Evolutionary conservation across 345 rosid genomes (phyloP).

Genomic region (Lagerstroemia speciosa): DNA sequence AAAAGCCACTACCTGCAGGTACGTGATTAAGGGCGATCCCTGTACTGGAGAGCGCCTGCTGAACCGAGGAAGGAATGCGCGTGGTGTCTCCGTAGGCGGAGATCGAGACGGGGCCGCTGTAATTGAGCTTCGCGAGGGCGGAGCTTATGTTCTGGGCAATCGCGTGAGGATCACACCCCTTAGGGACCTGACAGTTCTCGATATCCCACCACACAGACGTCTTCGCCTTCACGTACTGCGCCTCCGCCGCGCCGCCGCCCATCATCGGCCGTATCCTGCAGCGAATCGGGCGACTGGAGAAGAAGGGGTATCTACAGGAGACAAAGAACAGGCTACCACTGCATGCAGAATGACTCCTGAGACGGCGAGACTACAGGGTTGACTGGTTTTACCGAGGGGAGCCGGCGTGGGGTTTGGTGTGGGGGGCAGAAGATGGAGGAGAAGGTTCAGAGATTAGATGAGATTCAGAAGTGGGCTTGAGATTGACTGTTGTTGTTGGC

Average conservation of each 20-base stretch:
- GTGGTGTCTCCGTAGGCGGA: slow-evolving; percentile 43
- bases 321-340: background rate
- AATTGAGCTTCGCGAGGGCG: slow-evolving; percentile 31
- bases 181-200: slow-evolving; percentile 40
- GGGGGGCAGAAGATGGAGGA: background rate
- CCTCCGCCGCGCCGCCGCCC: slow-evolving; percentile 25
- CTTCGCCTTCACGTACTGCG: slow-evolving; percentile 38
- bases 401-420: background rate
- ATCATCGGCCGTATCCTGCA: background rate
- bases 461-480: background rate
- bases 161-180: slow-evolving; percentile 34
- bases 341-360: background rate
- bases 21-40: slow-evolving; percentile 37
- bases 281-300: background rate
- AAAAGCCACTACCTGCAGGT: slow-evolving; percentile 23
- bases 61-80: slow-evolving; percentile 23
- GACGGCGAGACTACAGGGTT: background rate
- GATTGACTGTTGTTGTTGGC: background rate
- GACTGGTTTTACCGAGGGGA: background rate
- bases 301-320: slow-evolving; percentile 2
- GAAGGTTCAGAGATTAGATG: background rate
- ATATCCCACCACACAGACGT: slow-evolving; percentile 51
- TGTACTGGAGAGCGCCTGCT: slow-evolving; percentile 36
- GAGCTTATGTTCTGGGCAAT: slow-evolving; percentile 45
- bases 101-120: slow-evolving; percentile 33